Evolutionary conservation across 2,329 filamentous ascomycete genomes (phyloP).

Genomic region (Monosporascus ibericus): DNA sequence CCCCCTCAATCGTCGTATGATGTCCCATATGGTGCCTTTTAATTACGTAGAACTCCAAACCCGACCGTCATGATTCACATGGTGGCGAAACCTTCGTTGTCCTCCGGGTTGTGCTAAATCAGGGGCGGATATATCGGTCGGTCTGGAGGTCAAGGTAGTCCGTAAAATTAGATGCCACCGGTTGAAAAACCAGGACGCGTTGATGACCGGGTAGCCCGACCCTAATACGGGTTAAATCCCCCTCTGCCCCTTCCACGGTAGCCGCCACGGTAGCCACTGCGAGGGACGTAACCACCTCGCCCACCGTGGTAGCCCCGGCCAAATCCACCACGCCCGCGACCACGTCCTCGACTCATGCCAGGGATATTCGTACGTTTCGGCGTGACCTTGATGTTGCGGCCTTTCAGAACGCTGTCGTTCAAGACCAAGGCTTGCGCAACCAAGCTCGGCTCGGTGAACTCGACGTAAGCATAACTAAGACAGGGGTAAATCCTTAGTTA

Average conservation of each 20-base stretch:
- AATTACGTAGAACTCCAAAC: background rate
- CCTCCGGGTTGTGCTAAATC: background rate
- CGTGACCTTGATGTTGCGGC: conserved; percentile 86
- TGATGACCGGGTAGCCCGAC: background rate
- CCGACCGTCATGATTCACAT: background rate
- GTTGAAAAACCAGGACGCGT: background rate
- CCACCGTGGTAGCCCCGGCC: conserved; percentile 47
- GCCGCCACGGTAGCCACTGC: conserved; percentile 56
- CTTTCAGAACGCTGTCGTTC: conserved; percentile 94
- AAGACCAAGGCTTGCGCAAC: conserved; percentile 90
- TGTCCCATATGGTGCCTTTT: background rate
- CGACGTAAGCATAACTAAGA: conserved; percentile 91
- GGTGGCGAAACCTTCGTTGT: background rate
- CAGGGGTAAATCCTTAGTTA: background rate
- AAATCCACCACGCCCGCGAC: conserved; percentile 44
- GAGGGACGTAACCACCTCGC: conserved; percentile 40
- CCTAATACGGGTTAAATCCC: conserved; percentile 59
- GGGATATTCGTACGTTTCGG: conserved; percentile 97
- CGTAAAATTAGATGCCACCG: background rate
- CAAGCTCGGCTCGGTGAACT: conserved; percentile 89
- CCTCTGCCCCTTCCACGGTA: conserved; percentile 52
- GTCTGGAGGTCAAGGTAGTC: background rate
- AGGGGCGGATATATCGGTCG: background rate
- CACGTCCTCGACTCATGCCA: conserved; percentile 80
- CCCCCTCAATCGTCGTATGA: too few relatives aligned